These are phyloP conservation scores for Balamuthia mandrillaris DNA, from an alignment of 208 protist genomes.

Conservation along the genomic window DNA sequence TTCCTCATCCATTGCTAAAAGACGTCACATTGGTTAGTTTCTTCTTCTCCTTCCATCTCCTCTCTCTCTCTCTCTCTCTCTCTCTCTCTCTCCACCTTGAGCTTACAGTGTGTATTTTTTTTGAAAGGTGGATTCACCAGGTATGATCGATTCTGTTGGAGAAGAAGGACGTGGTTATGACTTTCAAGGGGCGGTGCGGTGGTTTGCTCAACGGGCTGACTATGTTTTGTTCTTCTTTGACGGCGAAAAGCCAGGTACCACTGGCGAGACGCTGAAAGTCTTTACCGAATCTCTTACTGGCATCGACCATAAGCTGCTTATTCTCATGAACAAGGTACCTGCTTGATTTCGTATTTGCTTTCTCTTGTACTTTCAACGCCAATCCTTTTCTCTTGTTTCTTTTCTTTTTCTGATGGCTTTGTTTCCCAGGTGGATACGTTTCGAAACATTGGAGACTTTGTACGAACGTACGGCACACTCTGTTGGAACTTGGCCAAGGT, in stretches of 20 bases:
- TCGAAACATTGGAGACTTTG: slow-evolving; percentile 74
- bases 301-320: slow-evolving; percentile 83
- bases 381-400: too few species aligned
- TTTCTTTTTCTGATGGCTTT: too few species aligned
- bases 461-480: slow-evolving; percentile 79
- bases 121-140: slow-evolving; percentile 85
- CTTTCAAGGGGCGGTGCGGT: slow-evolving; percentile 60
- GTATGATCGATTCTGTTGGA: slow-evolving; percentile 81
- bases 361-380: too few species aligned
- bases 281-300: slow-evolving; percentile 80
- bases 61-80: too few species aligned
- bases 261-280: slow-evolving; percentile 80
- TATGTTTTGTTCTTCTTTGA: slow-evolving; percentile 84
- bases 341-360: too few species aligned
- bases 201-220: slow-evolving; percentile 83
- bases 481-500: slow-evolving; percentile 88
- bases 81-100: too few species aligned
- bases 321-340: slow-evolving; percentile 87
- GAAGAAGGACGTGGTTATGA: not conserved
- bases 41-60: too few species aligned
- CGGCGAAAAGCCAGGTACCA: slow-evolving; percentile 43
- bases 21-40: slow-evolving; percentile 80
- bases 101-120: too few species aligned
- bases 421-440: not conserved
- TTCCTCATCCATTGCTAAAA: slow-evolving; percentile 57